phyloP scores from a whole-genome alignment of 176 grass and related monocot genomes.

The Avena eriantha region DNA sequence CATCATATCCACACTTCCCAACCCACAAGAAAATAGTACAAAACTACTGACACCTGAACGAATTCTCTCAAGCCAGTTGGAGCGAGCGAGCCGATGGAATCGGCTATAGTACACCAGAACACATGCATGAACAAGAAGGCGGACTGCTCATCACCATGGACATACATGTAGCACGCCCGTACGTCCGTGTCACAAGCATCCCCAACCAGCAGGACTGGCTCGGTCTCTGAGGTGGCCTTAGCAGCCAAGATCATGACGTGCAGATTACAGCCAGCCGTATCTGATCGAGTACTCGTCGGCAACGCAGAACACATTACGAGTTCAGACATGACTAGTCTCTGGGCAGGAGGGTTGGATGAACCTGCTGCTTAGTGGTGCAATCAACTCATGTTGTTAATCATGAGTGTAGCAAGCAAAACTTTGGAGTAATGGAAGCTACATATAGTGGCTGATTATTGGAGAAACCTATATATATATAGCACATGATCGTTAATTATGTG shows the following conservation, averaged over 20 bases:
- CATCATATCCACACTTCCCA: constrained; percentile 2
- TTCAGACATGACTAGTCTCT: not conserved
- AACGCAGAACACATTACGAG: not conserved
- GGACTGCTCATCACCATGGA: not conserved
- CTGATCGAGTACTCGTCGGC: not conserved
- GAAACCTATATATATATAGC: too few species aligned
- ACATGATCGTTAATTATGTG: too few species aligned
- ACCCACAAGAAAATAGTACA: not conserved
- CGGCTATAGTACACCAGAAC: not conserved
- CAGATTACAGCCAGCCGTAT: not conserved
- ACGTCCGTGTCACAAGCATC: not conserved
- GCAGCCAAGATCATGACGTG: not conserved
- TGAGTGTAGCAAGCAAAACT: too few species aligned
- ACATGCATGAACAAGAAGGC: not conserved
- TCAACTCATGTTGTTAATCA: too few species aligned
- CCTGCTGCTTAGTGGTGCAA: not conserved
- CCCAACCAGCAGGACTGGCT: not conserved
- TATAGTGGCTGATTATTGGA: too few species aligned
- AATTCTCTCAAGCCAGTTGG: constrained; percentile 23
- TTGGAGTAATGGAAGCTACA: too few species aligned
- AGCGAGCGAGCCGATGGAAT: not conserved
- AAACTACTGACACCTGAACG: not conserved
- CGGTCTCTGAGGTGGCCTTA: not conserved
- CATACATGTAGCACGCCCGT: not conserved
- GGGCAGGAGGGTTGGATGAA: not conserved